Conservation (phyloP, 768 basidiomycete species). For the Krasilnikovozyma curviuscula region DNA sequence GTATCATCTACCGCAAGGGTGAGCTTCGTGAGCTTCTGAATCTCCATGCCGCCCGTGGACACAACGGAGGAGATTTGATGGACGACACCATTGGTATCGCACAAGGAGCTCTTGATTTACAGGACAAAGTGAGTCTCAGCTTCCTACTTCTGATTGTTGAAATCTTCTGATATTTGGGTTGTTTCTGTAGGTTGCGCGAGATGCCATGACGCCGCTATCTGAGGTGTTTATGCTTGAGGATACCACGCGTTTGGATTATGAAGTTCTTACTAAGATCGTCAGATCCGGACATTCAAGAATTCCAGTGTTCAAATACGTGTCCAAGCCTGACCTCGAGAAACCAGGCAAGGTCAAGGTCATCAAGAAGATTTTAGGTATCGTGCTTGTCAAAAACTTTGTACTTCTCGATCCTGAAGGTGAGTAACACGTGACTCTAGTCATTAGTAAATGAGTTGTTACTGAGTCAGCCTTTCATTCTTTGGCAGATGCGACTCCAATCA, state of each 20-base stretch:
- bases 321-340: conserved; percentile 33
- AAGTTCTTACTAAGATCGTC: conserved; percentile 53
- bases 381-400: conserved; percentile 76
- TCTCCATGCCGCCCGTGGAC: conserved; percentile 45
- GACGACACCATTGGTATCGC: conserved; percentile 76
- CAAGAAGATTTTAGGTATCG: conserved; percentile 67
- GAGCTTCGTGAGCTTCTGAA: conserved; percentile 81
- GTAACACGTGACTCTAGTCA: neutral
- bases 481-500: conserved; percentile 61
- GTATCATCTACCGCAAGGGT: conserved; percentile 60
- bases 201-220: no score
- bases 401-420: conserved; percentile 65
- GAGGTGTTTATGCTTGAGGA: conserved; percentile 77
- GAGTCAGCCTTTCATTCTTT: no score
- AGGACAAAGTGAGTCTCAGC: conserved; percentile 64
- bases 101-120: conserved; percentile 69
- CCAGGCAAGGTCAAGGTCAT: conserved; percentile 16
- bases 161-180: no score
- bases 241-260: conserved; percentile 61
- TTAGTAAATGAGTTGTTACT: no score
- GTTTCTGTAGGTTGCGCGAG: no score
- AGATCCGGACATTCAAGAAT: conserved; percentile 41
- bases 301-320: conserved; percentile 33
- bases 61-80: conserved; percentile 68
- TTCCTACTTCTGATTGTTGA: no score